These are phyloP conservation scores for Umbelopsis sp. DNA, from an alignment of 192 early-diverging fungal species.

Conservation along the genomic window DNA sequence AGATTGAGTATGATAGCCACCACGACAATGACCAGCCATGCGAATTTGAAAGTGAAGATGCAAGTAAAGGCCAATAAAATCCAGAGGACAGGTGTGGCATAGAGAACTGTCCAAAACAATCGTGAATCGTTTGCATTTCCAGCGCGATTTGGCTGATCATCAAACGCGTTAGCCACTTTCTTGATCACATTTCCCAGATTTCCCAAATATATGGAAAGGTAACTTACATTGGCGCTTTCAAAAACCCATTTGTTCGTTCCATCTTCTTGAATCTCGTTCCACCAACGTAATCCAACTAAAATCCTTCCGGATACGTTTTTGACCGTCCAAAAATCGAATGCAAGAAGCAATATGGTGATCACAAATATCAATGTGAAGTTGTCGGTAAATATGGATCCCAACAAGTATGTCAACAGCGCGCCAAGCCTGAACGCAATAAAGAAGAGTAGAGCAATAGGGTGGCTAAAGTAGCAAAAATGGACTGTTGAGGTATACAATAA, in stretches of 20 bases:
- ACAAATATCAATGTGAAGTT: slow-evolving; percentile 93
- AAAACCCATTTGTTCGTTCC: slow-evolving; percentile 96
- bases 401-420: slow-evolving; percentile 85
- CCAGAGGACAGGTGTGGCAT: slow-evolving; percentile 86
- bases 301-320: slow-evolving; percentile 98
- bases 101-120: slow-evolving; percentile 93
- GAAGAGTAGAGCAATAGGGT: slow-evolving; percentile 90
- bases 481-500: not conserved
- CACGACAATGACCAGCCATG: slow-evolving; percentile 85
- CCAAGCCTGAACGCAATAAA: slow-evolving; percentile 83
- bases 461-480: slow-evolving; percentile 51
- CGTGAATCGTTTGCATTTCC: slow-evolving; percentile 88
- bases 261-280: slow-evolving; percentile 98
- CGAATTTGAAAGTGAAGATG: slow-evolving; percentile 64
- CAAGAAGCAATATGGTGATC: slow-evolving; percentile 84
- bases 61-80: slow-evolving; percentile 75
- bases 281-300: slow-evolving; percentile 98
- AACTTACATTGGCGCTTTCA: slow-evolving; percentile 83
- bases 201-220: not conserved
- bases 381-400: slow-evolving; percentile 79
- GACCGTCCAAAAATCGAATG: slow-evolving; percentile 99
- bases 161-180: not conserved
- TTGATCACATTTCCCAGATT: not conserved
- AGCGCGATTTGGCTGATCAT: slow-evolving; percentile 58
- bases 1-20: slow-evolving; percentile 85